Evolutionary conservation across 768 basidiomycete species (phyloP).

Genomic region (Podaxis carcinomalis): DNA sequence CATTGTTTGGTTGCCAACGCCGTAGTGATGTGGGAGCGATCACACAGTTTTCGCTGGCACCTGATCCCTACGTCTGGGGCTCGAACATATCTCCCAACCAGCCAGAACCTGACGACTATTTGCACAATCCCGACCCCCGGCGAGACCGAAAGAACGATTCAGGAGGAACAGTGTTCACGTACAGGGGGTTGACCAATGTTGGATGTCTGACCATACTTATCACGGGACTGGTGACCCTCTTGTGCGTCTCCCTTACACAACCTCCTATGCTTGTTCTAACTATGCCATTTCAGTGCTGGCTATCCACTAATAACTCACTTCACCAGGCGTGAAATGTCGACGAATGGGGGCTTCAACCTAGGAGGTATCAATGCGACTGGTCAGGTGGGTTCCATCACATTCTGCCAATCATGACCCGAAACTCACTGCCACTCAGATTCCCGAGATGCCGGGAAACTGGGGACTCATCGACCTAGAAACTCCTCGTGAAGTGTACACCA

Average conservation of each 20-base stretch:
- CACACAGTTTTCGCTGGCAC: slow-evolving; percentile 65
- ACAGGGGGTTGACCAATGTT: slow-evolving; percentile 66
- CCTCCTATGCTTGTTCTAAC: neutral
- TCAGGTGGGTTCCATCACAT: slow-evolving; percentile 38
- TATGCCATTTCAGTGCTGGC: slow-evolving; percentile 41
- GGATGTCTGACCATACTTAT: slow-evolving; percentile 61
- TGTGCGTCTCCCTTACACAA: slow-evolving; percentile 37
- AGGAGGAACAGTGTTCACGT: slow-evolving; percentile 62
- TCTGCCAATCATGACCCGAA: neutral
- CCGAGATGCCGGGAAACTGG: slow-evolving; percentile 56
- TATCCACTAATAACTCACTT: slow-evolving; percentile 63
- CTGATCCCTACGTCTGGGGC: slow-evolving; percentile 72
- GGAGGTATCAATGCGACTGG: slow-evolving; percentile 77
- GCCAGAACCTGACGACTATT: slow-evolving; percentile 60
- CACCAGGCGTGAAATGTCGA: slow-evolving; percentile 37
- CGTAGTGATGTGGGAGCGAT: slow-evolving; percentile 1
- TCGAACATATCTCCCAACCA: slow-evolving; percentile 55
- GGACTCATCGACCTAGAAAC: slow-evolving; percentile 78
- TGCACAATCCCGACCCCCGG: slow-evolving; percentile 71
- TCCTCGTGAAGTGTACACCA: slow-evolving; percentile 52
- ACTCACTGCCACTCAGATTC: slow-evolving; percentile 35
- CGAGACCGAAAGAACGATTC: slow-evolving; percentile 54
- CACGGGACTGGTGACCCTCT: slow-evolving; percentile 50
- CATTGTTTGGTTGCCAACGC: neutral
- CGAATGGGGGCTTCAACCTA: slow-evolving; percentile 61